Percentiles rank a stretch among this genome's conserved stretches.
phyloP scores from a whole-genome alignment of 306 rosid species.

The Aeschynomene evenia region DNA sequence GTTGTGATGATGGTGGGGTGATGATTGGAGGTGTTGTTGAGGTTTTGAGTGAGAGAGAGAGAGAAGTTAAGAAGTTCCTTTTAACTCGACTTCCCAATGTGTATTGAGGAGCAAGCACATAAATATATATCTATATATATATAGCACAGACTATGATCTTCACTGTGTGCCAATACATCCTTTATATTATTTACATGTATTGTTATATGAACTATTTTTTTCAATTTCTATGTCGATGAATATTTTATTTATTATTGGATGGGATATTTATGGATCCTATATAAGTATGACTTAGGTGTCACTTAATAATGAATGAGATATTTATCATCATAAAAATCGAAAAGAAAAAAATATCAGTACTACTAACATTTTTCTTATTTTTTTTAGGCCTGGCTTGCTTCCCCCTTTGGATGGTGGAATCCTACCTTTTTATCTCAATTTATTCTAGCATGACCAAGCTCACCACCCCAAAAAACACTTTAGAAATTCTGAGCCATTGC shows the following conservation, averaged over 20 bases:
- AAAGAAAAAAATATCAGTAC: too few relatives aligned
- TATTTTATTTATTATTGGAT: too few relatives aligned
- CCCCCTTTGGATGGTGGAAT: slow-evolving; percentile 45
- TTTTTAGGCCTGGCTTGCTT: too few relatives aligned
- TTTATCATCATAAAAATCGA: too few relatives aligned
- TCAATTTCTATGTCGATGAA: too few relatives aligned
- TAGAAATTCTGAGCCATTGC: slow-evolving; percentile 36
- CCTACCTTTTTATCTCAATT: slow-evolving; percentile 49
- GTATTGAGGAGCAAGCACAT: slow-evolving; percentile 41
- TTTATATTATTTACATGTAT: too few relatives aligned
- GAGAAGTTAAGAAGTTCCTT: slow-evolving; percentile 54
- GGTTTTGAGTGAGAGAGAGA: not conserved
- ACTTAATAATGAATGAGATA: too few relatives aligned
- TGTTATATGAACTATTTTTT: too few relatives aligned
- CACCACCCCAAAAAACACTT: slow-evolving; percentile 27
- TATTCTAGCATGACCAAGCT: slow-evolving; percentile 45
- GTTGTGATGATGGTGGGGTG: slow-evolving; percentile 4
- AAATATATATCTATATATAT: too few relatives aligned
- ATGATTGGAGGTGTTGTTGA: slow-evolving; percentile 8
- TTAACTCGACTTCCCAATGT: slow-evolving; percentile 43
- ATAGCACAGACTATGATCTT: slow-evolving; percentile 42
- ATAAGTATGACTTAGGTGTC: too few relatives aligned
- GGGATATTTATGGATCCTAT: too few relatives aligned
- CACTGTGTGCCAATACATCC: slow-evolving; percentile 32
- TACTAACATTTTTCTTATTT: too few relatives aligned